Base-by-base conservation (phyloP, 306 rosid species). In the Dalbergia cochinchinensis region DNA sequence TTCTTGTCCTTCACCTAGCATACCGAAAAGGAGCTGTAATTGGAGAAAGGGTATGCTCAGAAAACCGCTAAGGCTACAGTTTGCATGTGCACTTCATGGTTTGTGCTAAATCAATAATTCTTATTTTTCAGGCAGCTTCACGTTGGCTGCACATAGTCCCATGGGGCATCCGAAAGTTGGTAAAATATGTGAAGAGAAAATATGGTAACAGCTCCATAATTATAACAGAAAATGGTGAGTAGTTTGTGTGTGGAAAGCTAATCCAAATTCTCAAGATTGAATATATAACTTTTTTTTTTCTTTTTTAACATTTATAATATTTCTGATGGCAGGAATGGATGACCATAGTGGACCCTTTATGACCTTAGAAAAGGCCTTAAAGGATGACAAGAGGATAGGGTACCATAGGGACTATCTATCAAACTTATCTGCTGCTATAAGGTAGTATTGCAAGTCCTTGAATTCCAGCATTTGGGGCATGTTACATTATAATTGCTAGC, bases 331-430 rank as follows among this genome's bases (percentile, higher is more conserved):
- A 94, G 98, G 98, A 65, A 92, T 94, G 97, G 98, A 94, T 85
- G 98, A 94, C 74, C 87, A 89, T 80, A 90, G 76, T 42, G 74
- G 67, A 75, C 83, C 85, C 22, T 91, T 84, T 65, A 83, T 60
- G 69, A 70, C 85, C 70, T 58, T 92, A 69, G 77, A 84, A 15
- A 89, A 82, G 76, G 85, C 97, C 58, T 79, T 94, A 78, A 83
- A 79, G 3, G 98, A 92, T 62, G 94, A 92, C 4, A 94, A 91
- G 86, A 88, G 98, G 81, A 92, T 92, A 83, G 85, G 78, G 22
- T 94, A 82, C 78, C 97, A 92, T 62, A 81, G 77, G 55, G 99
- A 94, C 86, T 94, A 94, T 80, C 94, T 94, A 61, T 91, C 99
- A 66, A 94, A 94, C 79, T 83, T 94, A 72, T 90, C 97, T 67